Evolutionary conservation across 352 stramenopile species (phyloP).

Genomic region (Aphanomyces astaci): DNA sequence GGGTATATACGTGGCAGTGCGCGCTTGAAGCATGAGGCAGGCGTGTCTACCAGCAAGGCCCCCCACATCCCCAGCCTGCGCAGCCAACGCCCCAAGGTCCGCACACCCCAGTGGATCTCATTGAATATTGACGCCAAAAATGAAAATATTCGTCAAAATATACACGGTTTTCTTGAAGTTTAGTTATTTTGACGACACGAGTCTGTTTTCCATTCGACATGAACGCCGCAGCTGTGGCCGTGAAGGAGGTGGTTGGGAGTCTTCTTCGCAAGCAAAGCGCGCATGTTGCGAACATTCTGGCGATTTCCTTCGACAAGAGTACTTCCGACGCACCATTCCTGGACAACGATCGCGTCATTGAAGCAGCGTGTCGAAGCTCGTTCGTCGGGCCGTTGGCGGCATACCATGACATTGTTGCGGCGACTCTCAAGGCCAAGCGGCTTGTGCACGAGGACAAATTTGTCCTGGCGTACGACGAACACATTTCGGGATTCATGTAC

Average conservation of each 20-base stretch:
- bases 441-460: not conserved
- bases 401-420: not conserved
- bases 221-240: not conserved
- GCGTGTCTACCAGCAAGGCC: no score
- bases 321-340: not conserved
- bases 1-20: no score
- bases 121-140: no score
- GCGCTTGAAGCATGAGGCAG: no score
- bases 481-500: conserved; percentile 20
- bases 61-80: no score
- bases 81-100: no score
- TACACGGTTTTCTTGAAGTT: not conserved
- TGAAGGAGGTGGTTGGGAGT: conserved; percentile 6
- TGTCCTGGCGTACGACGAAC: conserved; percentile 3
- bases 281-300: not conserved
- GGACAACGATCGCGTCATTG: not conserved
- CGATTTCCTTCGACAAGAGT: not conserved
- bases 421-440: conserved; percentile 11
- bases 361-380: not conserved
- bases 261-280: conserved; percentile 18
- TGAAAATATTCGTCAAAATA: no score
- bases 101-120: no score
- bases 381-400: not conserved
- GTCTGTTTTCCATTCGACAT: not conserved
- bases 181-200: no score